Evolutionary conservation across 1,284 basidiomycete genomes (phyloP), one percentile per base, ranked within the genome.

Genomic region (Boletellus deceptivus): DNA sequence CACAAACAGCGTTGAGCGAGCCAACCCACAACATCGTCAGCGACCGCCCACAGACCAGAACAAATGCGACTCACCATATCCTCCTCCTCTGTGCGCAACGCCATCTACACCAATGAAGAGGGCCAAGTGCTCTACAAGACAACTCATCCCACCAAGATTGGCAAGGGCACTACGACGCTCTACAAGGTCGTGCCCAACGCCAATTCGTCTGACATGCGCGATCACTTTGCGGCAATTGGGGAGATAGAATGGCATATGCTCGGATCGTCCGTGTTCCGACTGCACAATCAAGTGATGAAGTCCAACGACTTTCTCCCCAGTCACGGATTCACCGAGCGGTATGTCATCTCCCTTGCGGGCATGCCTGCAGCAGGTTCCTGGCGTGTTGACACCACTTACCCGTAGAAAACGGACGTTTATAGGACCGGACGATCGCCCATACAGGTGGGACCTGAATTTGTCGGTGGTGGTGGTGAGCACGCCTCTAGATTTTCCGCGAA

Each of bases 241-340:
- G 46, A 59, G 40, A 65, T 63, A 17, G 61, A 58, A 10, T 65
- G 63, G 59, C 55, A 25, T 40, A 6, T 50, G 7, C 17, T 64
- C 9, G 29, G 29, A 20, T 55, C 61, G 4, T 65, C 62, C 9
- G 56, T 20, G 14, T 46, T 60, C 34, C 60, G 51, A 8, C 31
- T 62, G 14, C 6, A 51, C 13, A 51, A 48, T n/a, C 6, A 52
- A 31, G 57, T 54, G 42, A 46, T 57, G 41, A 29, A 37, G 20
- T 48, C 60, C 3, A 49, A 49, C 11, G 22, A 55, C 2, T 62
- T 59, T 44, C 48, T 61, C 9, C 50, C 42, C 20, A 42, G 38
- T 16, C 47, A 62, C 22, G 60, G 62, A 11, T 35, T 59, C 38
- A n/a, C 18, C 3, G 43, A 53, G 39, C 48, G 48, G 62, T 64